Percentiles rank a stretch among this genome's conserved stretches.
Evolutionary conservation across 139 green algal species (phyloP).

Genomic region (Trebouxia sp.): DNA sequence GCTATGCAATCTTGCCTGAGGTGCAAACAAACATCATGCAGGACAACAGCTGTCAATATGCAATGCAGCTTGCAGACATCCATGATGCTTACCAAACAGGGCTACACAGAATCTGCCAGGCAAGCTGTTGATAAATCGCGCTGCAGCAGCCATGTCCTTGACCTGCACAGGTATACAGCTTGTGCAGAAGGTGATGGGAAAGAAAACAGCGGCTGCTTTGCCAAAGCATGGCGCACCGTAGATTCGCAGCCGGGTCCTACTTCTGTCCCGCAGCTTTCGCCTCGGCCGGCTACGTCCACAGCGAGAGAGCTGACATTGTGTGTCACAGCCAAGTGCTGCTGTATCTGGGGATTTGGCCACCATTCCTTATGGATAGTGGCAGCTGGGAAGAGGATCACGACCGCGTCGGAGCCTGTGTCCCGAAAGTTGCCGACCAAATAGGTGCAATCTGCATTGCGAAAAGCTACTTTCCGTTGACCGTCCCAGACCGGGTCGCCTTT

Average conservation of each 20-base stretch:
- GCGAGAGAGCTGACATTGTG: neutral
- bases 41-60: too few species aligned
- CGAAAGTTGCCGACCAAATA: neutral
- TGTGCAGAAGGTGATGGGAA: too few species aligned
- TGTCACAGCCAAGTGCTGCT: neutral
- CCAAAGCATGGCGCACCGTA: neutral
- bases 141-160: conserved; percentile 5
- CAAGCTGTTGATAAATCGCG: neutral
- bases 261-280: neutral
- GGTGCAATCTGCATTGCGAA: neutral
- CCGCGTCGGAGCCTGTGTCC: neutral
- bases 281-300: neutral
- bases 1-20: too few species aligned
- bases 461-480: neutral
- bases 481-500: neutral
- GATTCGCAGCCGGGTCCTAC: neutral
- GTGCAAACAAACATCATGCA: too few species aligned
- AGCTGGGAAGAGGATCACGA: neutral
- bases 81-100: neutral
- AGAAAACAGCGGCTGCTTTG: too few species aligned
- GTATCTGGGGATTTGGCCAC: neutral
- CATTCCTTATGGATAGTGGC: neutral
- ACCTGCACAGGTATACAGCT: neutral
- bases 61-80: too few species aligned
- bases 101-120: neutral